Conservation (phyloP, 2,329 filamentous ascomycete genomes). For the Aspergillus pseudoterreus region DNA sequence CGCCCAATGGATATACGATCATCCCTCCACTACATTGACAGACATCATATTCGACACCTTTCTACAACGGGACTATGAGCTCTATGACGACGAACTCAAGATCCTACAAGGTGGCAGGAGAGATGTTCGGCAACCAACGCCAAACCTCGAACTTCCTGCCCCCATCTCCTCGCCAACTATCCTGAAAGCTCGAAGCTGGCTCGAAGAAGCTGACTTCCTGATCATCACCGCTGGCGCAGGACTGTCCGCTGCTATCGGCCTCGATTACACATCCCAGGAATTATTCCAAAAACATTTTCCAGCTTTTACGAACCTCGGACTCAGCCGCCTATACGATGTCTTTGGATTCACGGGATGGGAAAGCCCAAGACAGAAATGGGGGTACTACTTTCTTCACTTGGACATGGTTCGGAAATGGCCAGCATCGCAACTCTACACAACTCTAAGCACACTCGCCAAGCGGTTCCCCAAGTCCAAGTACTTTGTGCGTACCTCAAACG, state of each 20-base stretch:
- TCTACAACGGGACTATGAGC: slow-evolving; percentile 10
- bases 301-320: slow-evolving; percentile 28
- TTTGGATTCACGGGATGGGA: slow-evolving; percentile 17
- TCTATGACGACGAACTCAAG: slow-evolving; percentile 10
- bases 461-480: slow-evolving; percentile 2
- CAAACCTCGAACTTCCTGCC: background rate
- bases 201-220: slow-evolving; percentile 14
- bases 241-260: slow-evolving; percentile 19
- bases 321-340: slow-evolving; percentile 17
- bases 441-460: background rate
- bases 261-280: slow-evolving; percentile 20
- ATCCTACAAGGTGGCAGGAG: no score
- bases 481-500: slow-evolving; percentile 21
- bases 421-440: slow-evolving; percentile 4
- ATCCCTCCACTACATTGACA: slow-evolving; percentile 14
- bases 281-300: slow-evolving; percentile 22
- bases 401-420: slow-evolving; percentile 16
- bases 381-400: slow-evolving; percentile 20
- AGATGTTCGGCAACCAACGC: background rate
- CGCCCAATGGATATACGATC: slow-evolving; percentile 9
- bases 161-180: background rate
- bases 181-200: slow-evolving; percentile 12
- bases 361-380: slow-evolving; percentile 16
- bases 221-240: slow-evolving; percentile 20
- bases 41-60: slow-evolving; percentile 22